A percentile compares a stretch with the other conserved stretches of the same genome.
Conservation (phyloP, 495 filamentous ascomycete genomes). For the Stereocaulon alpinum region DNA sequence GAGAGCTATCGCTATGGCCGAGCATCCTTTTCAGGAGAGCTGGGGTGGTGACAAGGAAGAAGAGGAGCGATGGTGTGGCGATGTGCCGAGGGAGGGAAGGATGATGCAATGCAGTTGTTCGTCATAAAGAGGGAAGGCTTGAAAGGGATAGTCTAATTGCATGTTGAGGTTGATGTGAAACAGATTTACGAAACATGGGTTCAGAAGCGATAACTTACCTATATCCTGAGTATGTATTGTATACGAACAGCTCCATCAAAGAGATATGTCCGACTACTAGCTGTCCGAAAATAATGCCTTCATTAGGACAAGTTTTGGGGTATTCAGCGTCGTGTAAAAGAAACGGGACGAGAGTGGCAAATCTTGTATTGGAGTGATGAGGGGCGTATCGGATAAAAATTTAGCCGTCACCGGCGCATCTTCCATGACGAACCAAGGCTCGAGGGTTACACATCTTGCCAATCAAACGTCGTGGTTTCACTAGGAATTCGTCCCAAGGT, state of each 20-base stretch:
- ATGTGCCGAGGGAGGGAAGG: constrained; percentile 67
- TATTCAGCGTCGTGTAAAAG: too few relatives aligned
- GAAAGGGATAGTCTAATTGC: neutral
- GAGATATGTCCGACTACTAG: too few relatives aligned
- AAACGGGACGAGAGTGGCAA: too few relatives aligned
- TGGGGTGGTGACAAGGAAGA: constrained; percentile 64
- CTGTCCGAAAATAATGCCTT: too few relatives aligned
- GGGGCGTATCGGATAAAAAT: too few relatives aligned
- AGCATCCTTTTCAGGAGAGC: constrained; percentile 71
- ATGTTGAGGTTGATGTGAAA: neutral
- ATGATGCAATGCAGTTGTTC: constrained; percentile 85
- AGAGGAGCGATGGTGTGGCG: constrained; percentile 74
- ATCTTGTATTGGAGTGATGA: too few relatives aligned
- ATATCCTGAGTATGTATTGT: too few relatives aligned
- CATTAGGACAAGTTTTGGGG: too few relatives aligned
- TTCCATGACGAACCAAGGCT: neutral
- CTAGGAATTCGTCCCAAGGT: neutral
- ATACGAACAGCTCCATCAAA: too few relatives aligned
- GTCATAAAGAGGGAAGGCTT: constrained; percentile 4
- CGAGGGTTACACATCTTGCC: neutral
- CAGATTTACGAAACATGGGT: neutral
- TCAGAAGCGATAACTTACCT: too few relatives aligned
- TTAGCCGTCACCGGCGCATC: too few relatives aligned
- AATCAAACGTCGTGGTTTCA: neutral
- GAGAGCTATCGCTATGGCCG: constrained; percentile 65